A percentile compares a stretch with the other conserved stretches of the same genome.
These are phyloP conservation scores for Tulasnella sp. DNA, from an alignment of 768 basidiomycete genomes.

Conservation along the genomic window DNA sequence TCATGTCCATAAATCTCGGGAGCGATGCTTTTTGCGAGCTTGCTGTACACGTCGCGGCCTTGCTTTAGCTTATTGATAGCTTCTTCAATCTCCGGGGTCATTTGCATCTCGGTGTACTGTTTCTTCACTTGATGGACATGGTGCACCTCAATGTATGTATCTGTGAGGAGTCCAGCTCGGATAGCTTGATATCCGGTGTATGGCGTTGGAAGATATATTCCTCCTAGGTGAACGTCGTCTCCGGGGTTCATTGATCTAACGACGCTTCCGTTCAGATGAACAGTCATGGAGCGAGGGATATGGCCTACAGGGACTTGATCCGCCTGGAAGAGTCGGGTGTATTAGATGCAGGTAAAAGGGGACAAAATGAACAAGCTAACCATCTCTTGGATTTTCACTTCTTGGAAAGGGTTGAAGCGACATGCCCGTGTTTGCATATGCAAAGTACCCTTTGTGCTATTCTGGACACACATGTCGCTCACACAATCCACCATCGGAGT, in stretches of 20 bases:
- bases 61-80: constrained; percentile 52
- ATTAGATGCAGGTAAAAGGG: constrained; percentile 6
- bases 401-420: constrained; percentile 95
- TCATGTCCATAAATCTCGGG: constrained; percentile 97
- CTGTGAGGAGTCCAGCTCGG: constrained; percentile 89
- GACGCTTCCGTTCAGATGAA: constrained; percentile 84
- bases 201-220: constrained; percentile 92
- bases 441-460: constrained; percentile 74
- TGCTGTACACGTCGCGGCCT: constrained; percentile 73
- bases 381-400: constrained; percentile 99
- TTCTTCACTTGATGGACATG: constrained; percentile 91
- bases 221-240: constrained; percentile 89
- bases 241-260: constrained; percentile 90
- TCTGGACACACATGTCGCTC: constrained; percentile 76
- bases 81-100: constrained; percentile 68
- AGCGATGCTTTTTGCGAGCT: constrained; percentile 85
- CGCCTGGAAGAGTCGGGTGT: constrained; percentile 39
- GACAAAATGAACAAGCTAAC: constrained; percentile 30
- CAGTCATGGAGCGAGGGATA: constrained; percentile 94
- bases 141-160: constrained; percentile 90
- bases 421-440: constrained; percentile 99
- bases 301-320: constrained; percentile 99
- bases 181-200: constrained; percentile 97
- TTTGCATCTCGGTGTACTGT: constrained; percentile 90
- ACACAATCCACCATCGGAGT: constrained; percentile 79